A percentile compares a stretch with the other conserved stretches of the same genome.
Conservation (phyloP, 768 basidiomycete species). For the Naematelia encephala region DNA sequence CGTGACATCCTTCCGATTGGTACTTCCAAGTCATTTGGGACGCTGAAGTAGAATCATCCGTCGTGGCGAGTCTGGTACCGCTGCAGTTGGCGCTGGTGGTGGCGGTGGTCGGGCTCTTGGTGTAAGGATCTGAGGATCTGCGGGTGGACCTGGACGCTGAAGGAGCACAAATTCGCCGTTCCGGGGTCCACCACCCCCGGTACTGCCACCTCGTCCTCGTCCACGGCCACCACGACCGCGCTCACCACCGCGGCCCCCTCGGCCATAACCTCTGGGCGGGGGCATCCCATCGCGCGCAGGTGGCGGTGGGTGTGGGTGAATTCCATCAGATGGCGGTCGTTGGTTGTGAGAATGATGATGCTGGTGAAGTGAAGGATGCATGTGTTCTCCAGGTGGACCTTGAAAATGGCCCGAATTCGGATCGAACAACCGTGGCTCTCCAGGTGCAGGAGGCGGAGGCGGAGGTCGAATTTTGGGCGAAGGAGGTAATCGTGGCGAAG, state of each 20-base stretch:
- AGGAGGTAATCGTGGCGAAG: background rate
- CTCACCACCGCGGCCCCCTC: slow-evolving; percentile 6
- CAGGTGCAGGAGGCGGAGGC: background rate
- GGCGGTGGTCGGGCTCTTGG: background rate
- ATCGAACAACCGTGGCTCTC: background rate
- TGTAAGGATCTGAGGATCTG: slow-evolving; percentile 2
- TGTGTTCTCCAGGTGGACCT: slow-evolving; percentile 1
- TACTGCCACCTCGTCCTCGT: slow-evolving; percentile 13
- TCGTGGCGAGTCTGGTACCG: background rate
- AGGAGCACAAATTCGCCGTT: slow-evolving; percentile 28
- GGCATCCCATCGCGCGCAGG: background rate
- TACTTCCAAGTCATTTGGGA: background rate
- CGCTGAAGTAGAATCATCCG: background rate
- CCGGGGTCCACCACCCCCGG: slow-evolving; percentile 4
- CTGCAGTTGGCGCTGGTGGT: background rate
- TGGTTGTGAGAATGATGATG: background rate
- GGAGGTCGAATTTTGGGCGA: slow-evolving; percentile 11
- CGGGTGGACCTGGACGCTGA: slow-evolving; percentile 30
- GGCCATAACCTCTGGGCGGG: slow-evolving; percentile 7
- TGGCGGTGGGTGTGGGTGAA: background rate
- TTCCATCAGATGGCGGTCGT: background rate
- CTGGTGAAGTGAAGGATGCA: background rate
- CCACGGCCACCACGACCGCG: slow-evolving; percentile 8
- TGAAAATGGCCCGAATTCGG: background rate
- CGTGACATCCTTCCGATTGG: too few relatives aligned